These are phyloP conservation scores for Alternaria triticina DNA, from an alignment of 2,329 filamentous ascomycete species.

Conservation along the genomic window DNA sequence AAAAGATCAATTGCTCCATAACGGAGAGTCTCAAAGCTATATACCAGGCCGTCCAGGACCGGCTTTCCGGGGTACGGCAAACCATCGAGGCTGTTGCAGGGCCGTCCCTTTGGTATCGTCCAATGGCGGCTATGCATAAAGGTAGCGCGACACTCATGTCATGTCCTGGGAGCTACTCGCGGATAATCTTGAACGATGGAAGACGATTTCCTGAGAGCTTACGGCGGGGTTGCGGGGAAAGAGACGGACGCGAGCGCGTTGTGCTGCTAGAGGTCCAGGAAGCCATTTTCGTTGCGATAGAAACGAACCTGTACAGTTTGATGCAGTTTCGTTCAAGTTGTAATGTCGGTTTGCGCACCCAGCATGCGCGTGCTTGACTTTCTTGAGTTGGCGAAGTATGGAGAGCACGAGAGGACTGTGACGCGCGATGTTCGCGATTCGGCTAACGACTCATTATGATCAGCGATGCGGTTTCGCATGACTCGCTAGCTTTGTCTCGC, in stretches of 20 bases:
- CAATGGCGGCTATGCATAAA: slow-evolving; percentile 6
- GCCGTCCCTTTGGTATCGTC: slow-evolving; percentile 1
- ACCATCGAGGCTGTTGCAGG: slow-evolving; percentile 5
- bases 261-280: neutral
- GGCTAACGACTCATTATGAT: neutral
- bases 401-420: neutral
- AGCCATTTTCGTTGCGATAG: too few relatives aligned
- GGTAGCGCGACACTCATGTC: slow-evolving; percentile 4
- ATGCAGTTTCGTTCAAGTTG: too few relatives aligned
- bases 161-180: slow-evolving; percentile 10
- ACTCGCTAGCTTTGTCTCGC: neutral
- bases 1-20: neutral
- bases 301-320: too few relatives aligned
- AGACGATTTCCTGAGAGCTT: neutral
- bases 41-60: slow-evolving; percentile 7
- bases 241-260: neutral
- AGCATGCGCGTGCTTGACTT: neutral
- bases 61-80: slow-evolving; percentile 5
- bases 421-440: neutral
- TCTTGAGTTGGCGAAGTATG: neutral
- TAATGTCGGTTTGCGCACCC: neutral
- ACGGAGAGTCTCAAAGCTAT: slow-evolving; percentile 9
- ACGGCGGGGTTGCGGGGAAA: neutral
- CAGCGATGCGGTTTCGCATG: neutral
- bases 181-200: neutral